Base-by-base conservation (phyloP, 2,329 filamentous ascomycete species). In the Phyllosticta paracitricarpa region DNA sequence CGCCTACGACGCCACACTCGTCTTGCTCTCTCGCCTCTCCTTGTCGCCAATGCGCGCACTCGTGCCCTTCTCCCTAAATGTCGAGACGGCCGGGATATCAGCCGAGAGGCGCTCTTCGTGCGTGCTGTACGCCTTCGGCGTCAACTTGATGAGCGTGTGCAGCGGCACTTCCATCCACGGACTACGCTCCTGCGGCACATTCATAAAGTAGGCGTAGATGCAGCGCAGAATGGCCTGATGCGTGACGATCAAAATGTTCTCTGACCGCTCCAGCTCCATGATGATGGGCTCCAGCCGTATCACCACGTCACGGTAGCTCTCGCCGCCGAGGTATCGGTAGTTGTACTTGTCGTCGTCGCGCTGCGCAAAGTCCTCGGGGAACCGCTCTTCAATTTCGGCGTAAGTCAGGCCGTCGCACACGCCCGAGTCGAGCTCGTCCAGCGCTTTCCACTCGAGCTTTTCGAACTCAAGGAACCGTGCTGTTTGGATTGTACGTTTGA, bases 281-380 rank as follows among this genome's bases (percentile, higher is more conserved):
- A 99, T 99, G 76, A 99, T 99, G 64, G 94, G 94, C 72, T 99
- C 94, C 0, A 99, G 85, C 0, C 94, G 91, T 69, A 97, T 97
- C 51, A 99, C 94, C 1, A 99, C 93, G 70, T 99, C 94, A 61
- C 93, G 89, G 75, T 99, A 89, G 64, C 89, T 95, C 77, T 99
- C 94, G 59, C 94, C 94, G 65, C 94, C 94, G 4, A 94, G 88
- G 76, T 99, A 99, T 62, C 94, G 91, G 78, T 99, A 99, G 79
- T 99, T 97, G 84, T 97, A 97, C 77, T 99, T 99, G 81, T 99
- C 94, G 67, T 96, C 91, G 74, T 99, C 94, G 64, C 94, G 90
- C 35, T 93, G 91, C 57, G 86, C 85, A 77, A 99, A 99, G 77
- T 99, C 94, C 67, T 97, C 92, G 0, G 94, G 94, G 72, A 90